These are phyloP conservation scores for Aspergillus piperis DNA, from an alignment of 2,329 filamentous ascomycete species.

Conservation along the genomic window DNA sequence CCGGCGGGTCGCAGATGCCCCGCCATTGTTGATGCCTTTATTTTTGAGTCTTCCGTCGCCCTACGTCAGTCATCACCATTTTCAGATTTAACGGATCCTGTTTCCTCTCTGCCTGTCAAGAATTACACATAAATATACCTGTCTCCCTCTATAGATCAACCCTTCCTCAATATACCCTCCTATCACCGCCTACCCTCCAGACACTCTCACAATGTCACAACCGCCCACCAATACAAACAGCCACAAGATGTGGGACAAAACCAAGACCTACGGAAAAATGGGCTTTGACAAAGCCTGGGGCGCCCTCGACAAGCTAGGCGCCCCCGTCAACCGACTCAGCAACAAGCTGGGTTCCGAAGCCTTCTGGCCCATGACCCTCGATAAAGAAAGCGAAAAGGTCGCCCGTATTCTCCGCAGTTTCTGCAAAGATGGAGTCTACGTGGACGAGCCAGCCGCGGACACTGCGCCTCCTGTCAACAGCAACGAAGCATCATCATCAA, in stretches of 20 bases:
- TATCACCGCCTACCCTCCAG: neutral
- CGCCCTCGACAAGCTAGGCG: constrained; percentile 66
- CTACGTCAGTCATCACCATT: neutral
- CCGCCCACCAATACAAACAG: neutral
- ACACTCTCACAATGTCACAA: constrained; percentile 8
- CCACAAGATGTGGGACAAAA: constrained; percentile 23
- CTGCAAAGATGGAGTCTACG: constrained; percentile 74
- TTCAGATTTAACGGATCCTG: too few species aligned
- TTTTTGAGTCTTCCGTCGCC: neutral
- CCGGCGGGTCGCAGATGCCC: neutral
- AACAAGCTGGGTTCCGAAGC: constrained; percentile 79
- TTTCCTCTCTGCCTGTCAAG: too few species aligned
- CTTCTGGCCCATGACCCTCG: constrained; percentile 81
- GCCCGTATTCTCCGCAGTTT: constrained; percentile 86
- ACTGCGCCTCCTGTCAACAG: constrained; percentile 17
- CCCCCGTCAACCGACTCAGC: constrained; percentile 75
- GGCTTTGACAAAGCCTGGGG: constrained; percentile 73
- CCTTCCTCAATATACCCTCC: neutral
- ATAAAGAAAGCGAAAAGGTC: constrained; percentile 88
- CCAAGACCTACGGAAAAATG: constrained; percentile 55
- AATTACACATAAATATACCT: neutral
- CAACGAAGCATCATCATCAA: constrained; percentile 14
- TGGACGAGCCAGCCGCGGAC: constrained; percentile 54
- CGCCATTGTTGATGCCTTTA: neutral
- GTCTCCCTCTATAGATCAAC: neutral